Conservation (phyloP, 2,329 filamentous ascomycete species). For the Fusarium algeriense region DNA sequence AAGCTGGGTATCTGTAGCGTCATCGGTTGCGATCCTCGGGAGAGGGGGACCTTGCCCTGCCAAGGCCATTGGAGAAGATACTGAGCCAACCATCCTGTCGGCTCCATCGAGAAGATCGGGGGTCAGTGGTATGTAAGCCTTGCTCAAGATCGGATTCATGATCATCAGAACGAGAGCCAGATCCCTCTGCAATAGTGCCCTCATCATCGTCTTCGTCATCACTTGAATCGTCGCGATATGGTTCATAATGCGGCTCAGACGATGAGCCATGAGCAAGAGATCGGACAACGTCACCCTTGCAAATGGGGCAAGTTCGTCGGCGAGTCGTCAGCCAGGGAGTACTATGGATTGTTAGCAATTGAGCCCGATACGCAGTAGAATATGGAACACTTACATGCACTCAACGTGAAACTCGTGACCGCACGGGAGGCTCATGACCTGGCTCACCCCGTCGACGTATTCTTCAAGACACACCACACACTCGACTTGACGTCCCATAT, state of each 20-base stretch:
- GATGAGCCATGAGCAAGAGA: conserved; percentile 69
- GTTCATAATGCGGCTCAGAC: conserved; percentile 65
- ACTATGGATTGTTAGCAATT: conserved; percentile 60
- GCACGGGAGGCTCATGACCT: conserved; percentile 96
- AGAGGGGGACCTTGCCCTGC: conserved; percentile 41
- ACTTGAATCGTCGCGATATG: conserved; percentile 67
- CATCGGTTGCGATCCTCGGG: conserved; percentile 46
- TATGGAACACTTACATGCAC: conserved; percentile 84
- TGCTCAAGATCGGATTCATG: conserved; percentile 59
- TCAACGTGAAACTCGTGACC: conserved; percentile 98
- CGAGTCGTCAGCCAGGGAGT: conserved; percentile 97
- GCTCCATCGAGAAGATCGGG: conserved; percentile 36
- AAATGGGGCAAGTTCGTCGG: conserved; percentile 97
- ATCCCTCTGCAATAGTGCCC: conserved; percentile 54
- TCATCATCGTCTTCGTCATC: conserved; percentile 57
- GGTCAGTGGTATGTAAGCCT: conserved; percentile 49
- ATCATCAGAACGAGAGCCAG: conserved; percentile 49
- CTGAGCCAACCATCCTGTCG: conserved; percentile 55
- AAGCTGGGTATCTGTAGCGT: conserved; percentile 4
- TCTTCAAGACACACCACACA: conserved; percentile 98
- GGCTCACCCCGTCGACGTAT: conserved; percentile 92
- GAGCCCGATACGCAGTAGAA: neutral
- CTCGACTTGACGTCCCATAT: conserved; percentile 79
- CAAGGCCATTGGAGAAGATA: conserved; percentile 52
- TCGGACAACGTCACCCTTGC: conserved; percentile 94